Evolutionary conservation across 2,329 filamentous ascomycete species (phyloP).

Genomic region (Curvularia sp.): DNA sequence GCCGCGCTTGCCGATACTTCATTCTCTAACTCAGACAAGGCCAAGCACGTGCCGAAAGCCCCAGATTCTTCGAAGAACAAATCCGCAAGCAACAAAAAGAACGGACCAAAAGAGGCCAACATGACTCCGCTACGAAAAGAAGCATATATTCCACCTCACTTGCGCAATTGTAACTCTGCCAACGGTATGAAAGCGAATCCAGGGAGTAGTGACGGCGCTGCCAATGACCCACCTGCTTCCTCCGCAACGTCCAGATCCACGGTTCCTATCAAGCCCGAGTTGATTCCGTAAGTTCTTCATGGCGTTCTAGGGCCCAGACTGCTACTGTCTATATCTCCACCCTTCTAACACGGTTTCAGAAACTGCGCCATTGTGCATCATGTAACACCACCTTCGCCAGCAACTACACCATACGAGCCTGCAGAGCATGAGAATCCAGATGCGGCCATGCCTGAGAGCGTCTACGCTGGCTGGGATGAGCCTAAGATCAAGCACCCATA

Average conservation of each 20-base stretch:
- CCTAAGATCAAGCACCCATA: slow-evolving; percentile 7
- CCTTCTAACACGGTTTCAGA: slow-evolving; percentile 8
- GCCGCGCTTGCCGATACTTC: slow-evolving; percentile 6
- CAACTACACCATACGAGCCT: slow-evolving; percentile 8
- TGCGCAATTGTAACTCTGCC: slow-evolving; percentile 25
- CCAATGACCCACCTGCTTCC: slow-evolving; percentile 5
- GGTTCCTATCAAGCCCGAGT: not conserved
- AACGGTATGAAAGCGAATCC: slow-evolving; percentile 11
- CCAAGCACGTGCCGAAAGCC: not conserved
- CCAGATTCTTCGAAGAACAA: not conserved
- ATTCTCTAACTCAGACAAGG: not conserved
- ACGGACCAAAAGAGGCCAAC: not conserved
- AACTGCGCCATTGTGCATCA: not conserved
- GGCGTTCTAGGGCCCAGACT: not conserved
- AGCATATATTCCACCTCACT: slow-evolving; percentile 36
- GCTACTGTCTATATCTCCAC: not conserved
- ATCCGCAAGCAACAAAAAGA: slow-evolving; percentile 6
- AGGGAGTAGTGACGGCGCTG: slow-evolving; percentile 3
- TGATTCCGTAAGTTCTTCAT: slow-evolving; percentile 20
- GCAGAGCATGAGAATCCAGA: not conserved
- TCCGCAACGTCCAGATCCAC: slow-evolving; percentile 20
- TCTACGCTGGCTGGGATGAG: slow-evolving; percentile 19
- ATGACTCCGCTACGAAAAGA: slow-evolving; percentile 14
- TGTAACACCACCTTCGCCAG: slow-evolving; percentile 6
- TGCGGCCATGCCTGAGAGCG: slow-evolving; percentile 30